Base-by-base conservation (phyloP, 2,329 filamentous ascomycete species). In the Xylariaceae sp. region DNA sequence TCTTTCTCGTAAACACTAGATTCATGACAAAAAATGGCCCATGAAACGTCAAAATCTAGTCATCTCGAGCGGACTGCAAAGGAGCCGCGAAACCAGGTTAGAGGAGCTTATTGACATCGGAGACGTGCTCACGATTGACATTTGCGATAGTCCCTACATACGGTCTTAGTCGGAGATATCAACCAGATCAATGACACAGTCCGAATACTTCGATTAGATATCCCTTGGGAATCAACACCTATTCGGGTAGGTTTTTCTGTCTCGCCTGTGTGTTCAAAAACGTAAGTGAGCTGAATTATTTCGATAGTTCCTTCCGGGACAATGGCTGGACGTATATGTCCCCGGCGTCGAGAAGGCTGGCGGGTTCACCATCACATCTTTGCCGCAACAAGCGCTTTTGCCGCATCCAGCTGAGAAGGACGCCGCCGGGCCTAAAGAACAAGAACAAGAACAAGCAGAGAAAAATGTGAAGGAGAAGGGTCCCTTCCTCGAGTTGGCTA, bases 331-430 rank as follows among this genome's bases (percentile, higher is more conserved):
- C 63, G 83, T 89, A 6, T 84, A 86, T 63, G 77, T 89, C 42
- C 88, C 90, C 2, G 72, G 71, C 29, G 68, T 88, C 36, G 58
- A 75, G 35, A 82, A 85, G 62, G 83, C 88, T 3, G 90, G 90
- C 25, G 90, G 90, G 47, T 95, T 95, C 71, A 95, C 89, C 34
- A 86, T 95, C 53, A 92, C 88, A 6, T 93, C 87, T 1, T 70
- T 85, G 0, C 88, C 88, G 0, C 76, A 74, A 34, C 68, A 74
- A 44, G 75, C 79, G 3, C 49, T 64, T 19, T 49, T 62, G n/a
- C 59, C 60, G 10, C 41, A 50, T 10, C 54, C 54, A 36, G 16
- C 33, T 8, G 10, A 10, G n/a, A 11, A 10, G 2, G 19, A 12
- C 17, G 12, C 34, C 6, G 21, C 4, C 20, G 14, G 16, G 6